These are phyloP conservation scores for Colletotrichum liriopes DNA, from an alignment of 2,329 filamentous ascomycete species.

Conservation along the genomic window DNA sequence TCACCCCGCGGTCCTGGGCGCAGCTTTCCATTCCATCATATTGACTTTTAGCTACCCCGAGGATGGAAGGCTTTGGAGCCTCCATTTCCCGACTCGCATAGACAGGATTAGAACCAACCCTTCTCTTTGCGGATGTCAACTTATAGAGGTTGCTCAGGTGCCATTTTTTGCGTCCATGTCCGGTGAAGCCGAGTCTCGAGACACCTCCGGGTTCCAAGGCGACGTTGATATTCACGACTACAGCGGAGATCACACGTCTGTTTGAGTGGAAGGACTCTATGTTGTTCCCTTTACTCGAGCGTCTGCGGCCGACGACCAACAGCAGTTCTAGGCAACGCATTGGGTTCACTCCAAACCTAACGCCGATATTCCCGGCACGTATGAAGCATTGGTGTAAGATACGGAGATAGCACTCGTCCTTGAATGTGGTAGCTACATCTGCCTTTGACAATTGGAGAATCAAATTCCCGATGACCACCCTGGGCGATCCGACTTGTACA, in stretches of 20 bases:
- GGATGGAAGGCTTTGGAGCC: conserved; percentile 50
- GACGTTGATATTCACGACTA: conserved; percentile 17
- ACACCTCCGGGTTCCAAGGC: conserved; percentile 20
- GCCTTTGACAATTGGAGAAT: conserved; percentile 7
- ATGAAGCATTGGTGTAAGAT: conserved; percentile 40
- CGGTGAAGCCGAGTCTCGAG: not conserved
- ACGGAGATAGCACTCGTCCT: conserved; percentile 10
- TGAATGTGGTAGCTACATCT: conserved; percentile 24
- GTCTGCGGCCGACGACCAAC: conserved; percentile 7
- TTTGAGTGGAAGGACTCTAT: conserved; percentile 17
- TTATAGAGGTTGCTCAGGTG: not conserved
- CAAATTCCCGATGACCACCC: conserved; percentile 11
- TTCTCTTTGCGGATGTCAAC: not conserved
- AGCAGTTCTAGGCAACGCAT: conserved; percentile 25
- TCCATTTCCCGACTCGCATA: conserved; percentile 51
- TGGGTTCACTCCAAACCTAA: conserved; percentile 29
- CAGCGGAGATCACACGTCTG: not conserved
- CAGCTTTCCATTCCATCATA: conserved; percentile 53
- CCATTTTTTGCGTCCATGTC: conserved; percentile 8
- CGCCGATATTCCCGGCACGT: conserved; percentile 46
- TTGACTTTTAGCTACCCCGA: conserved; percentile 51
- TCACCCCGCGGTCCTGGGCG: conserved; percentile 54
- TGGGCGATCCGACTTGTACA: not conserved
- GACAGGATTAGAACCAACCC: conserved; percentile 34
- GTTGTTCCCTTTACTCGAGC: conserved; percentile 8